phyloP scores from a whole-genome alignment of 352 stramenopile species.

The Globisporangium nodosum region DNA sequence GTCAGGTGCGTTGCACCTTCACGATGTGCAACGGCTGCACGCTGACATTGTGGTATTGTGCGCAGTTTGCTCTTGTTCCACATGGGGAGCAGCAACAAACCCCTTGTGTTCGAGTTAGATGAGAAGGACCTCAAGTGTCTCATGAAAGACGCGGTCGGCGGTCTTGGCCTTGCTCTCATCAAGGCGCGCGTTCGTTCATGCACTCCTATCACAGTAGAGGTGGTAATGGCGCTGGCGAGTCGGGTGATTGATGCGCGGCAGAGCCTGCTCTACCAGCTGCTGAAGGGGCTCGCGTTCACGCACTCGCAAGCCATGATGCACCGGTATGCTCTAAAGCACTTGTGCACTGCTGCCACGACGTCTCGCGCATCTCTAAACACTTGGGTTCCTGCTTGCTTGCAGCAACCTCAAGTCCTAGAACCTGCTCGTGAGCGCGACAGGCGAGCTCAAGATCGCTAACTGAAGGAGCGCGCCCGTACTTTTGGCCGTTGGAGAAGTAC shows the following conservation, averaged over 20 bases:
- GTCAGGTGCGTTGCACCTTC: slow-evolving; percentile 62
- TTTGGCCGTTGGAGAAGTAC: slow-evolving; percentile 95
- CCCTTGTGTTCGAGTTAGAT: slow-evolving; percentile 99
- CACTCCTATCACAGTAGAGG: neutral
- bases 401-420: slow-evolving; percentile 98
- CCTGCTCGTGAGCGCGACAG: slow-evolving; percentile 92
- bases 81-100: slow-evolving; percentile 90
- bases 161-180: slow-evolving; percentile 47
- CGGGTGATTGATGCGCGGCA: neutral
- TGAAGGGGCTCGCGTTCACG: slow-evolving; percentile 84
- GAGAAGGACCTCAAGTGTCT: slow-evolving; percentile 96
- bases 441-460: slow-evolving; percentile 96
- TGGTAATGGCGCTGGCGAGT: neutral
- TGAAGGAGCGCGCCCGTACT: slow-evolving; percentile 96
- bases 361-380: too few relatives aligned
- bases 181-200: slow-evolving; percentile 28
- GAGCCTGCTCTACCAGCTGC: slow-evolving; percentile 81
- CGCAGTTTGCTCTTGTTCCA: slow-evolving; percentile 90
- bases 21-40: too few relatives aligned
- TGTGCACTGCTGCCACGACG: too few relatives aligned
- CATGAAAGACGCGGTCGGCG: slow-evolving; percentile 88
- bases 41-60: neutral
- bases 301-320: slow-evolving; percentile 90
- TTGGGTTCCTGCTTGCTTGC: neutral
- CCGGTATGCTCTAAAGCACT: slow-evolving; percentile 28